Evolutionary conservation across 2,329 filamentous ascomycete species (phyloP), one percentile per base, ranked within the genome.

Genomic region (Thielaviopsis musarum): DNA sequence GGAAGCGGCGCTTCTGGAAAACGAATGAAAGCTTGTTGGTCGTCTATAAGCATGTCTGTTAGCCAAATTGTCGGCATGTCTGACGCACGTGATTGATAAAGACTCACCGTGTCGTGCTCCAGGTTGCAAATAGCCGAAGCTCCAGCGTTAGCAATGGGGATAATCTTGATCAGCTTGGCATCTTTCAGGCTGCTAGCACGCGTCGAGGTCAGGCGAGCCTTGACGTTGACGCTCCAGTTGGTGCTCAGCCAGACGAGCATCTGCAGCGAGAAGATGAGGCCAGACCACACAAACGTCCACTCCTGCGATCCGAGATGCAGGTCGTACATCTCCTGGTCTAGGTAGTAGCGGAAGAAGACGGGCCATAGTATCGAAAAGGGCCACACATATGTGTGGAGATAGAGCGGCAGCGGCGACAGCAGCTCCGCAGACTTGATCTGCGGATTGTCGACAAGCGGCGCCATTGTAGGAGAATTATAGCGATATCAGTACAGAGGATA

Each of bases 221-320:
- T 82, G 64, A 97, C 75, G 69, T 91, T 84, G 70, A 98, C 89
- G 69, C 88, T 97, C 93, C 93, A 98, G 74, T 97, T 89, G 54
- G 93, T 98, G 75, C 87, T 91, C 63, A 98, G 79, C 91, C 93
- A 98, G 66, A 90, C 75, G 64, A 98, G 79, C 64, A 88, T 84
- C 75, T 98, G 94, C 60, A 86, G 68, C 12, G 91, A 95, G 70
- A 94, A 78, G 69, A 98, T 96, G 65, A 83, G 79, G 67, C 87
- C 91, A 65, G 86, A 81, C 84, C 88, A 98, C 63, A 98, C 88
- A 70, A 95, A 95, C 0, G 94, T 97, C 91, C 93, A 98, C 77
- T 98, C 93, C 66, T 87, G 84, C n/a, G 86, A 91, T 66, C 87
- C 82, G 64, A 98, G 94, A 75, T 97, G 84, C 69, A 84, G 85